Evolutionary conservation across 2,329 filamentous ascomycete genomes (phyloP).

Genomic region (Microcera coccophila): DNA sequence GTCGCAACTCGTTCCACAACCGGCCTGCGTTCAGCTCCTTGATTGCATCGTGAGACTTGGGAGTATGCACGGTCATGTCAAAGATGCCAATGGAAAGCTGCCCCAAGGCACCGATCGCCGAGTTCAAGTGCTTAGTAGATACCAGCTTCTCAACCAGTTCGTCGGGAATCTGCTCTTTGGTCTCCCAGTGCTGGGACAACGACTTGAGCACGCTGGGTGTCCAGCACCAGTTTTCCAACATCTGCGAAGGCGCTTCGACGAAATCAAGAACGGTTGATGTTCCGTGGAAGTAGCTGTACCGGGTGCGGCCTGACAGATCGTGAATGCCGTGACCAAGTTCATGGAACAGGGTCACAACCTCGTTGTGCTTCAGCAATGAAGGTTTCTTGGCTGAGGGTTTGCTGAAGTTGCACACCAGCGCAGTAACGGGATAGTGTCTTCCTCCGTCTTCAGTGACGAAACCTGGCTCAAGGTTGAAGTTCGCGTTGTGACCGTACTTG

Average conservation of each 20-base stretch:
- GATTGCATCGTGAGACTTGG: constrained; percentile 63
- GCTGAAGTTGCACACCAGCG: constrained; percentile 81
- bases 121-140: constrained; percentile 76
- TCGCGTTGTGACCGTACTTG: constrained; percentile 82
- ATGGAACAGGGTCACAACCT: constrained; percentile 80
- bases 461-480: constrained; percentile 76
- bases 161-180: constrained; percentile 66
- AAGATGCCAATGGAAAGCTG: constrained; percentile 80
- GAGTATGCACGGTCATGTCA: constrained; percentile 77
- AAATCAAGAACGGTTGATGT: constrained; percentile 65
- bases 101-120: constrained; percentile 70
- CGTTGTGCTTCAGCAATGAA: constrained; percentile 75
- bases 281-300: constrained; percentile 64
- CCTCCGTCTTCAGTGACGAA: constrained; percentile 64
- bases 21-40: constrained; percentile 61
- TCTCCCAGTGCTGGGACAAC: constrained; percentile 71
- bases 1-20: constrained; percentile 69
- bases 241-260: constrained; percentile 67
- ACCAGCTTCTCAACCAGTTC: constrained; percentile 71
- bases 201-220: constrained; percentile 59
- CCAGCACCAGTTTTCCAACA: constrained; percentile 77
- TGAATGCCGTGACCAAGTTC: constrained; percentile 70
- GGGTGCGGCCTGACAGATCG: constrained; percentile 60
- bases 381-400: constrained; percentile 75
- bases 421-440: constrained; percentile 71